phyloP scores from a whole-genome alignment of 2,329 filamentous ascomycete genomes.

The Ophiosphaerella herpotricha region DNA sequence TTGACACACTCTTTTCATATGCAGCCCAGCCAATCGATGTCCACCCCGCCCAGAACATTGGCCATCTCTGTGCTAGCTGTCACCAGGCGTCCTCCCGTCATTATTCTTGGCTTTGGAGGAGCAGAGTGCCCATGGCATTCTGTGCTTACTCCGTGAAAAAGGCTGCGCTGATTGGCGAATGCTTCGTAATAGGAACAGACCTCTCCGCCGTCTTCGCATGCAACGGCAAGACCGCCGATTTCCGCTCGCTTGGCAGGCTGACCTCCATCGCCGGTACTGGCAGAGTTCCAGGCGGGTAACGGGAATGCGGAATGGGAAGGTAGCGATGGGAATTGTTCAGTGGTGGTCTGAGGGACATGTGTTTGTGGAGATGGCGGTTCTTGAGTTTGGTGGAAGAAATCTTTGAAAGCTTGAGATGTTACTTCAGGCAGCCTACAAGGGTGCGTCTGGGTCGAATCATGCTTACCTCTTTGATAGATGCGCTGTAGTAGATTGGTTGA shows the following conservation, averaged over 20 bases:
- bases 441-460: no score
- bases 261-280: not conserved
- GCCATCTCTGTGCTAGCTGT: not conserved
- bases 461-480: no score
- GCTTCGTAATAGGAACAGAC: not conserved
- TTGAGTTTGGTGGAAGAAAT: no score
- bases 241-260: slow-evolving; percentile 9
- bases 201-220: not conserved
- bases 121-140: slow-evolving; percentile 7
- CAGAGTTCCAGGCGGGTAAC: not conserved
- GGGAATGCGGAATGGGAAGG: no score
- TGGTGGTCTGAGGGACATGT: no score
- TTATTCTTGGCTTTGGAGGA: slow-evolving; percentile 17
- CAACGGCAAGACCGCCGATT: slow-evolving; percentile 6
- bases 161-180: slow-evolving; percentile 4
- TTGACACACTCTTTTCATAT: slow-evolving; percentile 5
- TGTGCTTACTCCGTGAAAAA: slow-evolving; percentile 15
- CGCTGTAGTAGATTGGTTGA: no score
- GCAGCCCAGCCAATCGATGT: not conserved
- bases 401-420: no score
- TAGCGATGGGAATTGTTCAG: no score
- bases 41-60: not conserved
- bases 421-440: no score
- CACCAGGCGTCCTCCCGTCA: not conserved
- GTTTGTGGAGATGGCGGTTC: no score